Base-by-base conservation (phyloP, 2,329 filamentous ascomycete species). In the Aspergillus amoenus region DNA sequence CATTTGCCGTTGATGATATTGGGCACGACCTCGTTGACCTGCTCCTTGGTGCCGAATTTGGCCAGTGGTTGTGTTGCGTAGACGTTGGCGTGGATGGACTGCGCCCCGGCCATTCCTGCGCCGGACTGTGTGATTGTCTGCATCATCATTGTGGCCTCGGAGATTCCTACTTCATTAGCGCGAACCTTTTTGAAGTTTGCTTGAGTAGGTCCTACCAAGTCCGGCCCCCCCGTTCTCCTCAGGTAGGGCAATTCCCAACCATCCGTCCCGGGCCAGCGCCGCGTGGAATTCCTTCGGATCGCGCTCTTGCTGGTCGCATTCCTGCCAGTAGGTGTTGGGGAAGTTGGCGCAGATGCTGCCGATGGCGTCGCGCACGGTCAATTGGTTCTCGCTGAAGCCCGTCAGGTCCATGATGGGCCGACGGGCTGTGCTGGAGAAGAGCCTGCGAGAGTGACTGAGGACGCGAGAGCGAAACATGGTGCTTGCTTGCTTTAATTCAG, bases 121-220 rank as follows among this genome's bases (percentile, higher is more conserved):
- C 91, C 90, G 2, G 69, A 72, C 75, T 92, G 88, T 0, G 88
- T 79, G 56, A 93, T 90, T 2, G 89, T 90, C 66, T 95, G 90
- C 79, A 94, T 83, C 89, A 94, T 93, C 83, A 93, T 89, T 0
- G 88, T 90, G 1, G 90, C 90, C 69, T 94, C 90, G 0, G 88
- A 88, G 37, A 95, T 91, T 4, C 70, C 70, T 73, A 43, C 15
- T 37, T 1, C 12, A 18, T 45, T 12, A 8, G 13, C 18, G n/a
- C n/a, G n/a, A n/a, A 18, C 3, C 18, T 18, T 18, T 18, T 18
- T 18, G 18, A 3, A 18, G 18, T 2, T 18, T 18, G 18, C 3
- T 18, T 2, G 18, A 18, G 3, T 21, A 21, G 1, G 3, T 4
- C 18, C 18, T 21, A 67, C 74, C 90, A 8, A 95, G 74, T 0